Evolutionary conservation across 2,329 filamentous ascomycete species (phyloP), one percentile per base, ranked within the genome.

Genomic region (Ampelomyces quisqualis): DNA sequence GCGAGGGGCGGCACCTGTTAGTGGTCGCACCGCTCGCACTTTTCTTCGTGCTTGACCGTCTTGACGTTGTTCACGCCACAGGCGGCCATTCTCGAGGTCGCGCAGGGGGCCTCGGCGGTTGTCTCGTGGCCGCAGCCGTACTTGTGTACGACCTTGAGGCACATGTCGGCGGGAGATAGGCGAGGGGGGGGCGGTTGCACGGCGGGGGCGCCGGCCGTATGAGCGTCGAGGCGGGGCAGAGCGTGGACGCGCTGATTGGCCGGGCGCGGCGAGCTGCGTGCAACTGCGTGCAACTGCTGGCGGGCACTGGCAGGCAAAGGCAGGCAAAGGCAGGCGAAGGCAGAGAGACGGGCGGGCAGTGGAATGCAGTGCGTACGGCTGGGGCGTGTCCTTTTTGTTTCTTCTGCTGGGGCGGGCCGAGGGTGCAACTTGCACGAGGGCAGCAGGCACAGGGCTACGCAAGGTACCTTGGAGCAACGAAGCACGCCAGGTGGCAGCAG

Each of bases 91-190:
- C 69, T 70, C 35, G 73, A 75, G 9, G 65, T 67, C n/a, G 73
- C 72, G 60, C 73, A 76, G 15, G 67, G 64, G 17, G 72, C 70
- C 47, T 67, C 70, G 43, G 73, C 70, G 33, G 62, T 55, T 26
- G 65, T 62, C 43, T 65, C 62, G 57, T 75, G 73, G 52, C 70
- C 71, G 58, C 73, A 76, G 53, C 65, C 62, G 59, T 75, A 76
- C 38, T 61, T 58, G 64, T 75, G 73, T 51, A 73, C 65, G 50
- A 75, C 66, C 57, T 71, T 64, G 43, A 67, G 73, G 60, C 73
- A 76, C 72, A 75, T 75, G 55, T 38, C 55, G 54, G 54, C 49
- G 50, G 40, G 38, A 45, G 9, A 15, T 30, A 27, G 40, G n/a
- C n/a, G n/a, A 17, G 34, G 43, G 41, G 49, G 34, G 44, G 41